These are phyloP conservation scores for Boletus sp. DNA, from an alignment of 1,284 basidiomycete genomes.

Conservation along the genomic window DNA sequence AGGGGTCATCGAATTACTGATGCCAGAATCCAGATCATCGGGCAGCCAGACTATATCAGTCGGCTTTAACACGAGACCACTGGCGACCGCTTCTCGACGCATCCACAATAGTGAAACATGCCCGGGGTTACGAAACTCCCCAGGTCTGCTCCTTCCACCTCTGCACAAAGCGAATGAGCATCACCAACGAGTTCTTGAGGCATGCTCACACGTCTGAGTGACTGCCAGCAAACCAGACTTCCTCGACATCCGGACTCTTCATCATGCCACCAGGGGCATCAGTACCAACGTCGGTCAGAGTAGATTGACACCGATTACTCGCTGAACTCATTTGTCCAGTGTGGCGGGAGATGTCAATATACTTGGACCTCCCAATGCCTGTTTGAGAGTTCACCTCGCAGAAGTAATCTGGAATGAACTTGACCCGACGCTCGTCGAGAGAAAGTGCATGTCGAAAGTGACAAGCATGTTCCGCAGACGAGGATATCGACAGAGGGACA, in stretches of 20 bases:
- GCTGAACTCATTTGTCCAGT: no score
- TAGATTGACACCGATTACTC: no score
- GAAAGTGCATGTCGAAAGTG: neutral
- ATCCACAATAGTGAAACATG: conserved; percentile 36
- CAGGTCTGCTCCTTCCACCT: conserved; percentile 25
- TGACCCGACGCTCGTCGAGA: neutral
- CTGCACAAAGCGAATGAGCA: conserved; percentile 21
- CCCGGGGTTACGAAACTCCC: conserved; percentile 24
- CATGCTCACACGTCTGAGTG: conserved; percentile 40
- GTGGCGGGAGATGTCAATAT: neutral
- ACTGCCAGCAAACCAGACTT: conserved; percentile 40
- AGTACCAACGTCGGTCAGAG: no score
- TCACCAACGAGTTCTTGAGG: neutral
- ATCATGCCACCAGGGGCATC: no score
- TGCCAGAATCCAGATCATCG: conserved; percentile 30
- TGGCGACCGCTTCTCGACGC: conserved; percentile 29
- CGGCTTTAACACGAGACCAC: conserved; percentile 28
- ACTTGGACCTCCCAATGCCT: conserved; percentile 8
- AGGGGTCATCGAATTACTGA: conserved; percentile 27
- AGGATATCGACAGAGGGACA: conserved; percentile 30
- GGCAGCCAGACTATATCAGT: conserved; percentile 34
- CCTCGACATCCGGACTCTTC: no score
- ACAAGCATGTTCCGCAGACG: conserved; percentile 10
- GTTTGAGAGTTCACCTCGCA: conserved; percentile 24
- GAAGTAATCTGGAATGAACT: neutral